phyloP scores from a whole-genome alignment of 306 rosid genomes.

The Coriaria nepalensis region DNA sequence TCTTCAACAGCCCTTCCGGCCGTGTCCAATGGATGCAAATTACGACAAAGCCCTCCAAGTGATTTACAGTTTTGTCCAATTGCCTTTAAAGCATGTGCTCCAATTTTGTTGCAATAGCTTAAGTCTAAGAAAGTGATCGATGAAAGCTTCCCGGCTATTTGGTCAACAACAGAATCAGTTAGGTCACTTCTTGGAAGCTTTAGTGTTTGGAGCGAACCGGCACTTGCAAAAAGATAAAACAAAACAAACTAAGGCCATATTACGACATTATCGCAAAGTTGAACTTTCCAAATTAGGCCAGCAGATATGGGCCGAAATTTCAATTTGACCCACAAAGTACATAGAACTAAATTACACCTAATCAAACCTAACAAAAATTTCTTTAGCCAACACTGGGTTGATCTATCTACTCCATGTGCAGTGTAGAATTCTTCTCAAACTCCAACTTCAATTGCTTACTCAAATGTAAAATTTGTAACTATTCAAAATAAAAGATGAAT shows the following conservation, averaged over 20 bases:
- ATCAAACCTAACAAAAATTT: too few relatives aligned
- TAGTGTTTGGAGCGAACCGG: slow-evolving; percentile 65
- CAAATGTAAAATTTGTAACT: too few relatives aligned
- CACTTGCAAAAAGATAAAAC: slow-evolving; percentile 72
- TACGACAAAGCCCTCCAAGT: slow-evolving; percentile 62
- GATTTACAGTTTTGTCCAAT: slow-evolving; percentile 83
- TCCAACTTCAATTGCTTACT: too few relatives aligned
- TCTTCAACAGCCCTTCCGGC: slow-evolving; percentile 64
- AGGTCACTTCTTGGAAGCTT: slow-evolving; percentile 61
- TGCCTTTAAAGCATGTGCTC: slow-evolving; percentile 47
- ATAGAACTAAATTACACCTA: too few relatives aligned
- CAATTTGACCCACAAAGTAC: too few relatives aligned
- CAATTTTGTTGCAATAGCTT: slow-evolving; percentile 75
- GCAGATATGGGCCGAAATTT: too few relatives aligned
- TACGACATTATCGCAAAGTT: too few relatives aligned
- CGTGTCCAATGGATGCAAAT: slow-evolving; percentile 84
- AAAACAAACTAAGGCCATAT: slow-evolving; percentile 10
- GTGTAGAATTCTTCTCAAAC: too few relatives aligned
- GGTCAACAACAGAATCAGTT: slow-evolving; percentile 49
- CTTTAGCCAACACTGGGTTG: too few relatives aligned
- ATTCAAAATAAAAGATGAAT: too few relatives aligned
- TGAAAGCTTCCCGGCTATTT: slow-evolving; percentile 57
- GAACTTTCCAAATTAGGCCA: too few relatives aligned
- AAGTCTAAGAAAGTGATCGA: slow-evolving; percentile 74
- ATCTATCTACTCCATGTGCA: too few relatives aligned